Evolutionary conservation across 2,329 filamentous ascomycete genomes (phyloP).

Genomic region (Ascomycota sp.): DNA sequence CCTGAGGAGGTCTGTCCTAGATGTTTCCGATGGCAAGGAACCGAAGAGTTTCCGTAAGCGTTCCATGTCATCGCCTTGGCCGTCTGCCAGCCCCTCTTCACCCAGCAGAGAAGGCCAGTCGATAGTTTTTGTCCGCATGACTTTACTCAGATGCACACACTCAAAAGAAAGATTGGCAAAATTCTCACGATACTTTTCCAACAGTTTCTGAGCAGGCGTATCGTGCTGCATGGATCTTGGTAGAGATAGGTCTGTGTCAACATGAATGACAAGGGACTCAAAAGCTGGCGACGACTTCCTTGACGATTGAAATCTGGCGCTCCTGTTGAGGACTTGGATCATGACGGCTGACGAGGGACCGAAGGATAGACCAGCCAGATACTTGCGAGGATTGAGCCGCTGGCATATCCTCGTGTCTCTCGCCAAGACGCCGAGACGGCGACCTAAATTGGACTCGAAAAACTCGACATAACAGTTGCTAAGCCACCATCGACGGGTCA

Average conservation of each 20-base stretch:
- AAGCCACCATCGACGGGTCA: constrained; percentile 1
- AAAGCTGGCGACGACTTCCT: constrained; percentile 47
- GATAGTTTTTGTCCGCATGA: constrained; percentile 29
- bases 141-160: constrained; percentile 40
- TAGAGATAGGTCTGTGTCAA: constrained; percentile 22
- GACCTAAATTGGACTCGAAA: constrained; percentile 58
- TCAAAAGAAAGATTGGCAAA: constrained; percentile 50
- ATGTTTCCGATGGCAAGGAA: constrained; percentile 51
- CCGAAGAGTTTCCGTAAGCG: constrained; percentile 34
- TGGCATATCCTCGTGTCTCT: constrained; percentile 21
- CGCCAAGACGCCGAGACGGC: constrained; percentile 38
- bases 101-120: constrained; percentile 28
- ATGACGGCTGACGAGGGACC: constrained; percentile 64
- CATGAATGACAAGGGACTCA: constrained; percentile 39
- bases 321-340: constrained; percentile 53
- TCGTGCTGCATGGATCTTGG: constrained; percentile 2
- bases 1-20: constrained; percentile 50
- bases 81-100: constrained; percentile 3
- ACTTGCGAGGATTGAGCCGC: constrained; percentile 16
- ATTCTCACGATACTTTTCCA: constrained; percentile 29
- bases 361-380: constrained; percentile 66
- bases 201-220: constrained; percentile 20
- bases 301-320: constrained; percentile 42
- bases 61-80: constrained; percentile 11
- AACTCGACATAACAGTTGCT: constrained; percentile 58